Evolutionary conservation across 306 rosid genomes (phyloP).

Genomic region (Dryas alaskensis): DNA sequence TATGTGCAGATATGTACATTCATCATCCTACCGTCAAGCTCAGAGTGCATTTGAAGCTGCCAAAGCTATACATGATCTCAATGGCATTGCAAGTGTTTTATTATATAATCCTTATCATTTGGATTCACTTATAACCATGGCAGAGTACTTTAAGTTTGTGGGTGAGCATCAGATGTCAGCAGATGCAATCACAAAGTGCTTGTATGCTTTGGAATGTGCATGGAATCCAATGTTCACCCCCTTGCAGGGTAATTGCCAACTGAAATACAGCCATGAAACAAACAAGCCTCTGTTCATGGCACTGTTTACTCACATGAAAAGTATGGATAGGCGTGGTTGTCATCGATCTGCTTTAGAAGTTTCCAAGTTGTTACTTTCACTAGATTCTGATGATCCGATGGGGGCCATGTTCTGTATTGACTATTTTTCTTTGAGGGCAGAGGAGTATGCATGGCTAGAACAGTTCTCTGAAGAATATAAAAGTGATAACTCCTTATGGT

Average conservation of each 20-base stretch:
- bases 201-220: constrained; percentile 92
- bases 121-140: constrained; percentile 81
- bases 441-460: constrained; percentile 92
- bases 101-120: constrained; percentile 74
- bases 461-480: constrained; percentile 73
- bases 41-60: constrained; percentile 81
- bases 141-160: constrained; percentile 79
- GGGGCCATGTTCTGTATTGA: constrained; percentile 90
- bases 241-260: constrained; percentile 81
- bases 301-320: constrained; percentile 87
- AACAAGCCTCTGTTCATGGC: constrained; percentile 70
- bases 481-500: constrained; percentile 81
- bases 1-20: constrained; percentile 64
- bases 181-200: constrained; percentile 72
- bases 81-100: constrained; percentile 62
- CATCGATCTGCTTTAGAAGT: constrained; percentile 97
- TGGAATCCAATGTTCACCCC: constrained; percentile 89
- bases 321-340: constrained; percentile 90
- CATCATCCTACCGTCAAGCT: constrained; percentile 61
- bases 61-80: constrained; percentile 78
- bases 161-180: constrained; percentile 95
- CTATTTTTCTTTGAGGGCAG: constrained; percentile 82
- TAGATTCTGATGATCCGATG: constrained; percentile 90
- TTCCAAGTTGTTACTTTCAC: constrained; percentile 83
- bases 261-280: constrained; percentile 67